Evolutionary conservation across 192 early-diverging fungal genomes (phyloP), one percentile per base, ranked within the genome.

Genomic region (Rhizoclosmatium sp.): DNA sequence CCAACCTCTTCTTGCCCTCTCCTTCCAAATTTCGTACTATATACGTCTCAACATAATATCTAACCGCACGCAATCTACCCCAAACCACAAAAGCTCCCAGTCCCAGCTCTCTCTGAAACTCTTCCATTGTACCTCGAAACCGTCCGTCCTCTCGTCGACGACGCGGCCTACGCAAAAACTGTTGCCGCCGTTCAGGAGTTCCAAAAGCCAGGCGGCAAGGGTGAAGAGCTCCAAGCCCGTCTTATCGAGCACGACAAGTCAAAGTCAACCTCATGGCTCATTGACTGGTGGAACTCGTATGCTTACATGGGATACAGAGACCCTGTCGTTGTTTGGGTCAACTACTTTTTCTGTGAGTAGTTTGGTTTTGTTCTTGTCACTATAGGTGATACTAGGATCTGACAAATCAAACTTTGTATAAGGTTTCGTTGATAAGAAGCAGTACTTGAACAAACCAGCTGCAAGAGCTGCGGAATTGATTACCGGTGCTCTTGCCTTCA

Each of bases 281-380:
- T 95, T 85, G 96, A 98, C 79, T 99, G 98, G 98, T 99, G 98
- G 98, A 95, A 95, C 82, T 96, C 95, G 79, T 97, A 72, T 71
- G 81, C 69, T 5, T 81, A 75, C 68, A 86, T 86, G 83, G 94
- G 90, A 41, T 98, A 98, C 88, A 92, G 97, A 71, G 98, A 99
- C 79, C 95, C 97, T 12, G 94, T 97, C n/a, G 94, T 95, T 51
- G 89, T 75, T 45, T 75, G 73, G 73, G 96, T 99, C 74, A 95
- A 92, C 79, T 99, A 99, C 90, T 99, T 98, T 80, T 99, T 93
- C 85, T 89, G 77, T 71, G 40, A 67, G 66, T 58, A 10, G 39
- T 12, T 14, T 65, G 40, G n/a, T 10, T 65, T 4, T 3, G 2
- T 45, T 47, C 67, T 47, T 21, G 47, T 7, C 44, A 23, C 44